Conservation (phyloP, 2,329 filamentous ascomycete genomes). For the Conoideocrella luteorostrata region DNA sequence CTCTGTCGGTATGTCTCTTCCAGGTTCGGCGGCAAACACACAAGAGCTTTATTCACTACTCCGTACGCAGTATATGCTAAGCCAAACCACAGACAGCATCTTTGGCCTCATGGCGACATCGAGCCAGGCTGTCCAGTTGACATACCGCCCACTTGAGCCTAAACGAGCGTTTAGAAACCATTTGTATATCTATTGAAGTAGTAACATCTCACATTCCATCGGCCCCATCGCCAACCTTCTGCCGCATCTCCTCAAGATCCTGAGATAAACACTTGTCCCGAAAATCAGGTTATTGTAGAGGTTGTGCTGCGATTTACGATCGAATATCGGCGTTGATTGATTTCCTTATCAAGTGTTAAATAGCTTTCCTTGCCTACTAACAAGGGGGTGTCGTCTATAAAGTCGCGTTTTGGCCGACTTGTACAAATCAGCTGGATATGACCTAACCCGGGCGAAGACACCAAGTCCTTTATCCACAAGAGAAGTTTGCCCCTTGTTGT, state of each 20-base stretch:
- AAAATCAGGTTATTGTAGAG: conserved; percentile 13
- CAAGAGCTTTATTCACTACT: not conserved
- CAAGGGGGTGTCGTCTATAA: conserved; percentile 7
- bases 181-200: not conserved
- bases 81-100: too few species aligned
- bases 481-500: conserved; percentile 14
- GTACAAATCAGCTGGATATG: conserved; percentile 12
- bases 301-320: conserved; percentile 11
- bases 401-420: conserved; percentile 15
- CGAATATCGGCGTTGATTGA: conserved; percentile 13
- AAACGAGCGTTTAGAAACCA: not conserved
- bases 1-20: too few species aligned
- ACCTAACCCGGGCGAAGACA: conserved; percentile 2
- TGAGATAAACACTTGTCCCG: conserved; percentile 11
- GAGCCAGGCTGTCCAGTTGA: conserved; percentile 20
- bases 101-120: conserved; percentile 10
- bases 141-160: conserved; percentile 22
- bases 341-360: conserved; percentile 12
- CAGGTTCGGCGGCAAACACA: too few species aligned
- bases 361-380: conserved; percentile 12
- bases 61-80: too few species aligned
- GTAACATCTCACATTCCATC: conserved; percentile 22
- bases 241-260: conserved; percentile 9
- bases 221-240: conserved; percentile 14
- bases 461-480: conserved; percentile 11